Evolutionary conservation across 306 rosid genomes (phyloP).

Genomic region (Chamaecrista fasciculata): DNA sequence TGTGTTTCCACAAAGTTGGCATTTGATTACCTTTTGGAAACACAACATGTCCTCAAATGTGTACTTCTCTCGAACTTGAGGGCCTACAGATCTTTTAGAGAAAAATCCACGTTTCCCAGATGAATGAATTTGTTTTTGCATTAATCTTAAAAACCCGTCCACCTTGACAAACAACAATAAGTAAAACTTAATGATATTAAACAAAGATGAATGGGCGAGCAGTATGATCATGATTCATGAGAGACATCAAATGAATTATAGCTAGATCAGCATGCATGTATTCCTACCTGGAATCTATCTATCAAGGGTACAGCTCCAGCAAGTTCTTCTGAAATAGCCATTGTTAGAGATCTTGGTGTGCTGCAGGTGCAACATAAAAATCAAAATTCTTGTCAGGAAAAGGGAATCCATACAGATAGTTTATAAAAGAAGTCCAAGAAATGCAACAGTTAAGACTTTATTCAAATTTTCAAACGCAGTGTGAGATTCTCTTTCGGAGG

Average conservation of each 20-base stretch:
- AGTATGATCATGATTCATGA: conserved; percentile 19
- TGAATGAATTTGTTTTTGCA: conserved; percentile 97
- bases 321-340: conserved; percentile 79
- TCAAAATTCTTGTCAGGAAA: background rate
- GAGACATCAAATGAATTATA: background rate
- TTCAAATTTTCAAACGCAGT: background rate
- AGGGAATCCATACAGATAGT: background rate
- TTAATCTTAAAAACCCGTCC: conserved; percentile 80
- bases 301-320: conserved; percentile 92
- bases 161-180: conserved; percentile 48
- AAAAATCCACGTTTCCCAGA: conserved; percentile 95
- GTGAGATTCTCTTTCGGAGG: background rate
- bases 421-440: background rate
- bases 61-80: conserved; percentile 69
- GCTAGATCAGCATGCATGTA: background rate
- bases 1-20: background rate
- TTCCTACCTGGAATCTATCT: conserved; percentile 76
- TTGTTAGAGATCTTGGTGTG: conserved; percentile 68
- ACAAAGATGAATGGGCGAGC: background rate
- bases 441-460: background rate
- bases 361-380: conserved; percentile 44
- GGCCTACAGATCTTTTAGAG: conserved; percentile 72
- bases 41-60: conserved; percentile 95
- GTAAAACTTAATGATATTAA: conserved; percentile 10
- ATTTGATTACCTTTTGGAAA: conserved; percentile 77